A percentile compares a stretch with the other conserved stretches of the same genome.
Conservation (phyloP, 345 rosid genomes). For the Ceriops decandra region DNA sequence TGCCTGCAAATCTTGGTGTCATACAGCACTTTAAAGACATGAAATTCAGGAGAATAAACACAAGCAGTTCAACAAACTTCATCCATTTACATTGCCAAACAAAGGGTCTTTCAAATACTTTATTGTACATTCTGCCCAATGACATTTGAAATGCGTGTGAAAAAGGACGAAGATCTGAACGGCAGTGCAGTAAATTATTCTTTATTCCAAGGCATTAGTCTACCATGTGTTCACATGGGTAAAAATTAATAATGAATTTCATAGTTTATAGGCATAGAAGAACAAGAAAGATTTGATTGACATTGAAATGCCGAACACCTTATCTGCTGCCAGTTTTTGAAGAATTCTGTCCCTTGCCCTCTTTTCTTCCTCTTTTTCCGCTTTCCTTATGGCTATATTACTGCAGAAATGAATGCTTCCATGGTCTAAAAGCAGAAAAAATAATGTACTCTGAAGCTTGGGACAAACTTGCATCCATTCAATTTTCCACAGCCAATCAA, state of each 20-base stretch:
- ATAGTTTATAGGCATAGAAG: too few relatives aligned
- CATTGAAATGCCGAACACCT: slow-evolving; percentile 43
- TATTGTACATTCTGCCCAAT: not conserved
- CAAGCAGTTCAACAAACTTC: not conserved
- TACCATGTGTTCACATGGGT: not conserved
- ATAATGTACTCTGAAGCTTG: not conserved
- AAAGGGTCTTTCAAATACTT: not conserved
- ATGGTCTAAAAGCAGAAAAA: slow-evolving; percentile 11
- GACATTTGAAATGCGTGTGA: too few relatives aligned
- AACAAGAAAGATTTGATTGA: not conserved
- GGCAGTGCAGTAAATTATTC: not conserved
- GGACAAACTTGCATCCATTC: slow-evolving; percentile 4
- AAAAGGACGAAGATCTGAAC: not conserved
- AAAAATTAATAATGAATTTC: too few relatives aligned
- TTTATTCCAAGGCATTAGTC: not conserved
- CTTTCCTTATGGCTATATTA: slow-evolving; percentile 44
- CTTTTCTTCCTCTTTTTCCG: slow-evolving; percentile 60
- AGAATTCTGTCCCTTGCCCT: slow-evolving; percentile 62
- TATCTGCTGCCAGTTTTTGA: slow-evolving; percentile 62
- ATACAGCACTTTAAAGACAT: not conserved
- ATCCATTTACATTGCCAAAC: not conserved
- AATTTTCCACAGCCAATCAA: not conserved
- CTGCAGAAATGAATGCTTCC: slow-evolving; percentile 30
- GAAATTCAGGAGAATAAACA: not conserved
- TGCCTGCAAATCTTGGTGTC: slow-evolving; percentile 27